Percentiles rank a stretch among this genome's conserved stretches.
phyloP scores from a whole-genome alignment of 257 asterid genomes.

The Verbena officinalis region DNA sequence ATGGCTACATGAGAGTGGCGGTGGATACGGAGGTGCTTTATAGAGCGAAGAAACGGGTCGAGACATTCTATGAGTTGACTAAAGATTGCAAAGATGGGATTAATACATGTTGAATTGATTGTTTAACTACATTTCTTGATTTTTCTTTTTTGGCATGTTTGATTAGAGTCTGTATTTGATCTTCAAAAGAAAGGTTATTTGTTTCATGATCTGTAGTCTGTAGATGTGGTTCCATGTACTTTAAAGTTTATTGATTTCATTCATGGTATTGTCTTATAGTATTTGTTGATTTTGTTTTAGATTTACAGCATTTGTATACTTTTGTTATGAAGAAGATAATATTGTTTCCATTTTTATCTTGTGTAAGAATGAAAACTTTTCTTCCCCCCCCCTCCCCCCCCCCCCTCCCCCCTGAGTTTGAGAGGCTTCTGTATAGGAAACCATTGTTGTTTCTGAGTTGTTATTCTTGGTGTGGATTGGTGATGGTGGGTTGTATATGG shows the following conservation, averaged over 20 bases:
- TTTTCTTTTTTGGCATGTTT: neutral
- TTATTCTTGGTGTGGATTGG: no score
- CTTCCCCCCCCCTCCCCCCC: no score
- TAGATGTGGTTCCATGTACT: conserved; percentile 21
- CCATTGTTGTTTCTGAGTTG: no score
- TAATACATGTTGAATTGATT: conserved; percentile 63
- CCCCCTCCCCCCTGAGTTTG: neutral
- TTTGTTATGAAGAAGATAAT: neutral
- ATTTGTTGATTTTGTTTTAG: no score
- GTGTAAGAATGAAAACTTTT: neutral
- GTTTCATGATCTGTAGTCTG: neutral
- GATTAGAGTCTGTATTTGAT: conserved; percentile 1
- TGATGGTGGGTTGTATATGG: no score
- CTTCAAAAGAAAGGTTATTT: conserved; percentile 14
- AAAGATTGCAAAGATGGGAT: conserved; percentile 92
- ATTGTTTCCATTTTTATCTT: neutral
- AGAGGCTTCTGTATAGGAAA: no score
- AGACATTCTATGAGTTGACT: conserved; percentile 89
- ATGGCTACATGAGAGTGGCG: conserved; percentile 91
- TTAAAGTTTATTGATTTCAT: conserved; percentile 27
- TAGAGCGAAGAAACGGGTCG: conserved; percentile 78
- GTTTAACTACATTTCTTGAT: conserved; percentile 1
- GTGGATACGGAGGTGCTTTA: conserved; percentile 95
- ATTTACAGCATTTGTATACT: neutral
- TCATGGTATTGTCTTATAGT: conserved; percentile 5